Evolutionary conservation across 2,329 filamentous ascomycete genomes (phyloP).

Genomic region (Pseudonectria buxi): DNA sequence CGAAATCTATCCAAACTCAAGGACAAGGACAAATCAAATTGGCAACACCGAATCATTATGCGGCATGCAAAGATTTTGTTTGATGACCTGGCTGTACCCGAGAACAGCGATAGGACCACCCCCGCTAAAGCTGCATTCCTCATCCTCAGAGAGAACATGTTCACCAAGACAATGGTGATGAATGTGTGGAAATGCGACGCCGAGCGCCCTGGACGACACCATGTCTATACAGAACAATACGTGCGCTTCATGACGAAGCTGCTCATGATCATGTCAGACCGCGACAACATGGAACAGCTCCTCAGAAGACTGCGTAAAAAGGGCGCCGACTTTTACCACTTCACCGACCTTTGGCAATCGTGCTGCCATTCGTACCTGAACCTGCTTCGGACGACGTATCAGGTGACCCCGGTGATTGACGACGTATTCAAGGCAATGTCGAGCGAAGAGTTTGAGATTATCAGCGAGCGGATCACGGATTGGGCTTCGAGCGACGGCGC

Average conservation of each 20-base stretch:
- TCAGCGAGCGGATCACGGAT: conserved; percentile 47
- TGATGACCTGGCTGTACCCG: conserved; percentile 30
- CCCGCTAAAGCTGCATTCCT: conserved; percentile 74
- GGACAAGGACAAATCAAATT: conserved; percentile 83
- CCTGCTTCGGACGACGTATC: conserved; percentile 43
- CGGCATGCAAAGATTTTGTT: conserved; percentile 57
- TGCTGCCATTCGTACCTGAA: conserved; percentile 49
- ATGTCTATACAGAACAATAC: conserved; percentile 86
- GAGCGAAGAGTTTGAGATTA: conserved; percentile 51
- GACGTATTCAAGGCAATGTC: conserved; percentile 49
- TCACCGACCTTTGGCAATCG: conserved; percentile 52
- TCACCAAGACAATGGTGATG: conserved; percentile 90
- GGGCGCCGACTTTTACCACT: conserved; percentile 65
- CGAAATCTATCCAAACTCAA: conserved; percentile 44
- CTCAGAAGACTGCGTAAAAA: conserved; percentile 76
- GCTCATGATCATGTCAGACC: conserved; percentile 67
- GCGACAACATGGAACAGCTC: conserved; percentile 68
- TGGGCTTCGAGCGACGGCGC: conserved; percentile 41
- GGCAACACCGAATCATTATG: conserved; percentile 88
- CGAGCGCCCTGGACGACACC: conserved; percentile 76
- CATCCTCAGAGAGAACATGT: conserved; percentile 66
- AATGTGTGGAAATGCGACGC: conserved; percentile 94
- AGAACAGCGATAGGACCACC: conserved; percentile 42
- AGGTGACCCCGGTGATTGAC: conserved; percentile 40
- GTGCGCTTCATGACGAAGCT: conserved; percentile 74